Conservation (phyloP, 2,329 filamentous ascomycete species). For the Elsinoe arachidis region DNA sequence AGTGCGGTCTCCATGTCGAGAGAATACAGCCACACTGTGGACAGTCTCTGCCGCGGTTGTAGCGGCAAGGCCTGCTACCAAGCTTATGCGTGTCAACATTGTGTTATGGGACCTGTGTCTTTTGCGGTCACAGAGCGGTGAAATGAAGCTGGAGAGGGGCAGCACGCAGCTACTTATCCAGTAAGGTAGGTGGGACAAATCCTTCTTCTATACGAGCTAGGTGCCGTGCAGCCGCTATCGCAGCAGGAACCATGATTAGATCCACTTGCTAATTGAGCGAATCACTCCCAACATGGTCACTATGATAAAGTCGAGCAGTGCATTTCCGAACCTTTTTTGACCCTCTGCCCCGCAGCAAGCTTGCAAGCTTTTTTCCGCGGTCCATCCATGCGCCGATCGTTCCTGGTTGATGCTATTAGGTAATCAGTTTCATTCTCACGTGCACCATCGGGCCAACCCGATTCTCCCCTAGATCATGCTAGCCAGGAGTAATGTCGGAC, state of each 20-base stretch:
- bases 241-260: not conserved
- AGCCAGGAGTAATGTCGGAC: conserved; percentile 48
- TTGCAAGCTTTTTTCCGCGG: not conserved
- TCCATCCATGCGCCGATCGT: not conserved
- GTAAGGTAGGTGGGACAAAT: not conserved
- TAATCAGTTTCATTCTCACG: not conserved
- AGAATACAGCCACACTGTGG: conserved; percentile 77
- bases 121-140: too few species aligned
- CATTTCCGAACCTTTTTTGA: not conserved
- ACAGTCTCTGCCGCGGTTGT: conserved; percentile 51
- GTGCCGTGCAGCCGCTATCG: not conserved
- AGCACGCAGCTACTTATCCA: conserved; percentile 23
- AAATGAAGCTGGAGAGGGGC: conserved; percentile 9
- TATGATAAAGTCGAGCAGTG: too few species aligned
- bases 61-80: conserved; percentile 24
- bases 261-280: not conserved
- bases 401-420: not conserved
- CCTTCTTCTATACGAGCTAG: not conserved
- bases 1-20: conserved; percentile 82
- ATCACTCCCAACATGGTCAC: too few species aligned
- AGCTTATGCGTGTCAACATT: conserved; percentile 8
- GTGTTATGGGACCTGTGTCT: conserved; percentile 4
- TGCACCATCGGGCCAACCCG: too few species aligned
- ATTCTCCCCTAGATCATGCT: too few species aligned
- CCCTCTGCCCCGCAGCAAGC: not conserved